These are phyloP conservation scores for Clarireedia homoeocarpa DNA, from an alignment of 2,329 filamentous ascomycete species.

Conservation along the genomic window DNA sequence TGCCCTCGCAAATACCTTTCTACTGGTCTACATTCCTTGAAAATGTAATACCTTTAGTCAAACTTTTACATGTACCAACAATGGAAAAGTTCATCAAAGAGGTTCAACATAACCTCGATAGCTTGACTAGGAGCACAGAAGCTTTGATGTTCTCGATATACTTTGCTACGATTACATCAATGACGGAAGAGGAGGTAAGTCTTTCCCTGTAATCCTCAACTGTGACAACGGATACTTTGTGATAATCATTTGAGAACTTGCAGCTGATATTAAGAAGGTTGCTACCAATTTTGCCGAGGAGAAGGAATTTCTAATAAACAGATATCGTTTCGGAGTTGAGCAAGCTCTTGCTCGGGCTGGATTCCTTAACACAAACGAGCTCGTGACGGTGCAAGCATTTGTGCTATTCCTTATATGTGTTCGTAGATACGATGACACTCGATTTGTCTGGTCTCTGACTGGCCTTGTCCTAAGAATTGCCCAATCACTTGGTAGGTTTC, in stretches of 20 bases:
- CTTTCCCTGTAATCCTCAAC: too few relatives aligned
- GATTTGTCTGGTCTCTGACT: conserved; percentile 47
- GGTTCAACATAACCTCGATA: conserved; percentile 51
- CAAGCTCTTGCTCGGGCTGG: conserved; percentile 47
- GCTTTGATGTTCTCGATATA: conserved; percentile 49
- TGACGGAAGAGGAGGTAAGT: conserved; percentile 27
- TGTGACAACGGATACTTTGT: too few relatives aligned
- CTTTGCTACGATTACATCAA: conserved; percentile 42
- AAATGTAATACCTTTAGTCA: conserved; percentile 66
- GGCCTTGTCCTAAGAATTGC: conserved; percentile 51
- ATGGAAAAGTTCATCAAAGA: conserved; percentile 53
- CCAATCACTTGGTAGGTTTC: conserved; percentile 37
- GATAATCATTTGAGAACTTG: not conserved
- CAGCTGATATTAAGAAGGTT: conserved; percentile 21
- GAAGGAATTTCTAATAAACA: conserved; percentile 35
- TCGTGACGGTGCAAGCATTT: conserved; percentile 47
- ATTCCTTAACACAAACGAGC: conserved; percentile 46
- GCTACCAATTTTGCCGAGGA: conserved; percentile 34
- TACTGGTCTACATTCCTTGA: conserved; percentile 67
- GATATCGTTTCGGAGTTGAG: conserved; percentile 46
- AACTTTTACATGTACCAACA: conserved; percentile 63
- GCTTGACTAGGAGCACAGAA: conserved; percentile 39
- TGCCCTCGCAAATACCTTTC: conserved; percentile 55
- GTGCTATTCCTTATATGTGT: conserved; percentile 47
- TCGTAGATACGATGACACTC: conserved; percentile 37